Conservation (phyloP, 1,284 basidiomycete species). For the Moesziomyces globuligerus region DNA sequence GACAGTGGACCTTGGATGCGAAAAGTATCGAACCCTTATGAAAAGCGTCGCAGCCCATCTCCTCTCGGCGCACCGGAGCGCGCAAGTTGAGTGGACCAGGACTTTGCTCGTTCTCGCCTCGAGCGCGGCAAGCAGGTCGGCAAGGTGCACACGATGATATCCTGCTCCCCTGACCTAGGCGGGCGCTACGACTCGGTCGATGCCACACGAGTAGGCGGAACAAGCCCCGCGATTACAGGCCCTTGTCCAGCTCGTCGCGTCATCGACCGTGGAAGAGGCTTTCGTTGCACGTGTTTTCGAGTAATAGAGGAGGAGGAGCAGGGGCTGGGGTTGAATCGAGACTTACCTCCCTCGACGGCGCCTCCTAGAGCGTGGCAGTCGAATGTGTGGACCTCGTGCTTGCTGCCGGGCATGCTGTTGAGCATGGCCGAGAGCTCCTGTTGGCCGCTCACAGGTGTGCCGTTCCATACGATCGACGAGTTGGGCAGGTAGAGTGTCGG, state of each 20-base stretch:
- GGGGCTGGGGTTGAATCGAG: neutral
- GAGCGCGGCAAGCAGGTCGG: too few relatives aligned
- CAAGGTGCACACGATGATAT: too few relatives aligned
- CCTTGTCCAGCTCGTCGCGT: neutral
- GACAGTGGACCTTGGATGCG: conserved; percentile 13
- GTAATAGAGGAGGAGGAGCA: neutral
- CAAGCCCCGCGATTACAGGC: neutral
- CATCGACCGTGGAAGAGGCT: conserved; percentile 1
- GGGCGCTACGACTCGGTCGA: neutral
- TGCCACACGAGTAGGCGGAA: neutral
- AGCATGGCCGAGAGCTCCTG: conserved; percentile 56
- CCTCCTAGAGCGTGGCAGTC: conserved; percentile 63
- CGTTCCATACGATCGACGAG: conserved; percentile 66
- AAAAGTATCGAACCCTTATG: conserved; percentile 50
- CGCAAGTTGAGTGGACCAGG: neutral
- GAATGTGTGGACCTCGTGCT: conserved; percentile 64
- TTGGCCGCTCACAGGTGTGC: conserved; percentile 63
- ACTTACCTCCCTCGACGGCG: conserved; percentile 48
- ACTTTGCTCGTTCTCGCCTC: conserved; percentile 20
- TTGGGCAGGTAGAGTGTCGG: conserved; percentile 61
- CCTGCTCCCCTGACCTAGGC: neutral
- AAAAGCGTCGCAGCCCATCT: conserved; percentile 20
- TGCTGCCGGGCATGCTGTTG: conserved; percentile 61
- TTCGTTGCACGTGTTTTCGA: neutral
- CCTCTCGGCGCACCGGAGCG: neutral